Evolutionary conservation across 164 flowering plant species (phyloP).

Genomic region (Piper longum): DNA sequence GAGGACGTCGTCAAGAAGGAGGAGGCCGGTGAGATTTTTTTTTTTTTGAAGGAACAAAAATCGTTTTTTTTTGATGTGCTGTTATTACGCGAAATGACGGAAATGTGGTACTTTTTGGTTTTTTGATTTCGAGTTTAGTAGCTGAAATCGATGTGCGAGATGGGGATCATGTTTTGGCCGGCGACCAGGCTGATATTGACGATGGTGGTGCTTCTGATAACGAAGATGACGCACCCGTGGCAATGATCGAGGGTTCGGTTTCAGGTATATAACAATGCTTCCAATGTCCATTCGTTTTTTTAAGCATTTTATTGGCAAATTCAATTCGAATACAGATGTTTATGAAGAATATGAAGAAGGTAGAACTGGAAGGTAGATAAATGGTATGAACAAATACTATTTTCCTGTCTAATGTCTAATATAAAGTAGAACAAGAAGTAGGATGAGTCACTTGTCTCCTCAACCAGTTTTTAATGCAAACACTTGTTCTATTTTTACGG

Average conservation of each 20-base stretch:
- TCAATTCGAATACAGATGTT: too few relatives aligned
- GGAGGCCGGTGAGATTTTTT: slow-evolving; percentile 7
- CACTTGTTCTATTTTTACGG: too few relatives aligned
- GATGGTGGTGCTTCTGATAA: slow-evolving; percentile 51
- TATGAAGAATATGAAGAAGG: too few relatives aligned
- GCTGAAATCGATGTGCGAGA: slow-evolving; percentile 21
- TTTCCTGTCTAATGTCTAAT: too few relatives aligned
- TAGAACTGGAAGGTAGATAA: too few relatives aligned
- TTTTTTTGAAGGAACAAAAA: neutral
- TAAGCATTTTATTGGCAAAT: too few relatives aligned
- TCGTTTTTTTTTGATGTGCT: too few relatives aligned
- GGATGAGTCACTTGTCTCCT: too few relatives aligned
- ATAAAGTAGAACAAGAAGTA: too few relatives aligned
- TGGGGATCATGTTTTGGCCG: slow-evolving; percentile 59
- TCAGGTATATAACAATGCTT: slow-evolving; percentile 38
- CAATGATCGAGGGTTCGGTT: slow-evolving; percentile 71
- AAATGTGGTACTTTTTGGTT: too few relatives aligned
- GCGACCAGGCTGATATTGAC: slow-evolving; percentile 58
- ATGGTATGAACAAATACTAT: too few relatives aligned
- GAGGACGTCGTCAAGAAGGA: slow-evolving; percentile 18
- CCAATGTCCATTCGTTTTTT: neutral
- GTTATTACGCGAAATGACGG: neutral
- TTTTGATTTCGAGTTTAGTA: slow-evolving; percentile 1
- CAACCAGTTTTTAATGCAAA: too few relatives aligned
- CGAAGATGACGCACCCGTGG: slow-evolving; percentile 71